Evolutionary conservation across 345 rosid species (phyloP).

Genomic region (Balakata baccata): DNA sequence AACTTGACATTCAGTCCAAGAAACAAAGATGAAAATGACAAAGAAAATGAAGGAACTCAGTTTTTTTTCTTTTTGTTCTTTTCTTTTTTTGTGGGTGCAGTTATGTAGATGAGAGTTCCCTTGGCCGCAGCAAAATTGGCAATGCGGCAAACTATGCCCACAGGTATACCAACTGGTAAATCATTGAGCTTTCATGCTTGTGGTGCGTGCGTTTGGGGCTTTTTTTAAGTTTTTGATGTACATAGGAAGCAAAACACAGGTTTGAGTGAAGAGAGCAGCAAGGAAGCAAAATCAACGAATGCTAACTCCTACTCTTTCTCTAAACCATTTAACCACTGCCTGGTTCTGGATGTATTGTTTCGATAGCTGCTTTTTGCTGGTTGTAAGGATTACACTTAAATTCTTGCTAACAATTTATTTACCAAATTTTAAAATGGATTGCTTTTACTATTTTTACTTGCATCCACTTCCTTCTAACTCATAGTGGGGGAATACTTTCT

Average conservation of each 20-base stretch:
- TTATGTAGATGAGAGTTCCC: background rate
- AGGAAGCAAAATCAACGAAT: background rate
- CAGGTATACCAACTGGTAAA: background rate
- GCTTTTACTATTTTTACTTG: background rate
- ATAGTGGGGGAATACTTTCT: no score
- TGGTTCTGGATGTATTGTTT: background rate
- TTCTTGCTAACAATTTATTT: background rate
- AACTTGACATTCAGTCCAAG: background rate
- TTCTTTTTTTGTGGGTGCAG: conserved; percentile 10
- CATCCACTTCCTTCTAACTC: no score
- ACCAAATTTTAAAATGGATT: background rate
- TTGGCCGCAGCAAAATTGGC: background rate
- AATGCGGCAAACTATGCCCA: background rate
- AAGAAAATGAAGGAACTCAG: background rate
- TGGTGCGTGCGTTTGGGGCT: background rate
- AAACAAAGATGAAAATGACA: background rate
- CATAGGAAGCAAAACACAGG: background rate
- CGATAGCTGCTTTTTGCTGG: background rate
- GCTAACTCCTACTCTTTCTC: background rate
- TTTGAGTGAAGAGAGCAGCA: background rate
- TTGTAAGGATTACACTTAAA: no score
- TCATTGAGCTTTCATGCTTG: background rate
- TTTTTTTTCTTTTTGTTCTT: conserved; percentile 1
- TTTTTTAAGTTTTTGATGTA: background rate
- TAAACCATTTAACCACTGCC: background rate